Percentiles rank a stretch among this genome's conserved stretches.
Conservation (phyloP, 768 basidiomycete species). For the Mycena rebaudengoi region DNA sequence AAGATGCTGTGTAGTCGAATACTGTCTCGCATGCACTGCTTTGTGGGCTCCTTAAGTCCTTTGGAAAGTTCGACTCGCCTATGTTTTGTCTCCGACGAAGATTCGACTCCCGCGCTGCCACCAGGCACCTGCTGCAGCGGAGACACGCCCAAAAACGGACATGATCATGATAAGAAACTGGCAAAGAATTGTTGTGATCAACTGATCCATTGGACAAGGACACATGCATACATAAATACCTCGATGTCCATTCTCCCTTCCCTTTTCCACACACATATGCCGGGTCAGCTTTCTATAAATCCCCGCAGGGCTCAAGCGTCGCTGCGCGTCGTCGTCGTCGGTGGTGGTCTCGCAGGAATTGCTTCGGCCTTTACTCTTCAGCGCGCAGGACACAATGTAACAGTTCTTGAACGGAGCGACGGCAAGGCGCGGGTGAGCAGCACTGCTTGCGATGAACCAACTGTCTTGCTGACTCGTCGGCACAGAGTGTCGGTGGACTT, state of each 20-base stretch:
- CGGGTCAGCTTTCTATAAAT: constrained; percentile 35
- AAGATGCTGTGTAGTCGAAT: too few species aligned
- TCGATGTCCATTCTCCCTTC: too few species aligned
- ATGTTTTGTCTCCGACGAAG: too few species aligned
- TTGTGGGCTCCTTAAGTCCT: too few species aligned
- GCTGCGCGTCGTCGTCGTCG: constrained; percentile 50
- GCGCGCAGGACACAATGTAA: constrained; percentile 67
- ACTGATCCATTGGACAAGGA: background rate
- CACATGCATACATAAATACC: constrained; percentile 2
- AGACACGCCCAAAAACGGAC: too few species aligned
- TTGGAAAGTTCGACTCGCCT: too few species aligned
- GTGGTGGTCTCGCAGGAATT: constrained; percentile 62
- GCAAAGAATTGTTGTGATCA: background rate
- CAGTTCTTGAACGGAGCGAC: constrained; percentile 59
- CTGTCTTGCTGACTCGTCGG: background rate
- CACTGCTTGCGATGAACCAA: background rate
- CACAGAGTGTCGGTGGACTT: constrained; percentile 51
- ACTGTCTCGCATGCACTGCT: too few species aligned
- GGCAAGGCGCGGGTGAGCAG: constrained; percentile 51
- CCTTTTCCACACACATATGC: constrained; percentile 32
- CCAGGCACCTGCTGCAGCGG: too few species aligned
- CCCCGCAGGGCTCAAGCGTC: constrained; percentile 35
- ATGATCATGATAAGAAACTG: background rate
- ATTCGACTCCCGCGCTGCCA: too few species aligned
- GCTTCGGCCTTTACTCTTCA: constrained; percentile 63